These are phyloP conservation scores for Naganishia onofrii DNA, from an alignment of 768 basidiomycete species.

Conservation along the genomic window DNA sequence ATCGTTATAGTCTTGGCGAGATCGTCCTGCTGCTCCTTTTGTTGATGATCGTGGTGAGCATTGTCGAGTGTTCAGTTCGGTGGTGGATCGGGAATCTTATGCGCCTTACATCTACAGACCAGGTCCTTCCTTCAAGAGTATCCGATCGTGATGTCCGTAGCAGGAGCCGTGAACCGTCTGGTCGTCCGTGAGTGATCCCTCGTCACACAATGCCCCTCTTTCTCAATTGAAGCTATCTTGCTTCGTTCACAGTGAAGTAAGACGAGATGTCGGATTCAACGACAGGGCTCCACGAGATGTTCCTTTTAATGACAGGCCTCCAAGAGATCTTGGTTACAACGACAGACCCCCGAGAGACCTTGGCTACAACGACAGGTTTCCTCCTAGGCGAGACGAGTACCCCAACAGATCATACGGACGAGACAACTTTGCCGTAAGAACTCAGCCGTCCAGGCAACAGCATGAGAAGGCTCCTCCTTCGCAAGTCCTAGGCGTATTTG, in stretches of 20 bases:
- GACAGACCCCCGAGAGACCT: neutral
- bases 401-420: neutral
- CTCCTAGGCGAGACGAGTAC: conserved; percentile 14
- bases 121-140: neutral
- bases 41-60: conserved; percentile 13
- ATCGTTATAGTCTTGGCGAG: conserved; percentile 6
- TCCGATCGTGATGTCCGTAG: conserved; percentile 15
- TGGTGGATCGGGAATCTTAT: neutral
- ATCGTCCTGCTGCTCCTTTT: conserved; percentile 22
- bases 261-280: neutral
- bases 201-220: neutral
- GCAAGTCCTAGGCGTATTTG: conserved; percentile 87
- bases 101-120: neutral
- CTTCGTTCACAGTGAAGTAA: neutral
- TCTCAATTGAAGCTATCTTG: neutral
- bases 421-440: neutral
- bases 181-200: neutral
- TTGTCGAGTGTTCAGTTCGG: neutral
- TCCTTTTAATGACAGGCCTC: neutral
- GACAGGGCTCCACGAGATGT: neutral
- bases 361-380: neutral
- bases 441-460: neutral
- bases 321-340: neutral
- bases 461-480: conserved; percentile 27
- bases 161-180: neutral